phyloP scores from a whole-genome alignment of 345 rosid species.

The Acer campestre region DNA sequence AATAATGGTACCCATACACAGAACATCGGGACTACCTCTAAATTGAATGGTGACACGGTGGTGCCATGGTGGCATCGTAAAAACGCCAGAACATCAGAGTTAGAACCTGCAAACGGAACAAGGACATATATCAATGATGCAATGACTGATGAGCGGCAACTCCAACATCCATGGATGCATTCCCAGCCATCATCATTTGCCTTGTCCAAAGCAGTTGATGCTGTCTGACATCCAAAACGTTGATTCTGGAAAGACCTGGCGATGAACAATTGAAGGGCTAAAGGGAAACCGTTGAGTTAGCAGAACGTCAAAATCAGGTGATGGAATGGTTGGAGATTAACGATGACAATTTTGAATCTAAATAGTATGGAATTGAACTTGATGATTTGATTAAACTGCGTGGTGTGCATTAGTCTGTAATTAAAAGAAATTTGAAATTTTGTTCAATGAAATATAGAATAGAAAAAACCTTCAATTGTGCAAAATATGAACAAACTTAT shows the following conservation, averaged over 20 bases:
- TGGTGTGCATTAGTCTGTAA: neutral
- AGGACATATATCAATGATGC: neutral
- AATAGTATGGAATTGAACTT: neutral
- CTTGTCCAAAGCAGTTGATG: neutral
- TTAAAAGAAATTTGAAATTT: neutral
- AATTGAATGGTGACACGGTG: neutral
- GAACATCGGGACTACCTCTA: neutral
- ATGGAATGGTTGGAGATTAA: neutral
- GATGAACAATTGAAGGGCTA: neutral
- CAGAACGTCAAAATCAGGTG: neutral
- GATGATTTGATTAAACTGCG: neutral
- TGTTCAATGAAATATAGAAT: neutral
- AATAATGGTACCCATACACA: neutral
- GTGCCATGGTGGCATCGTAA: slow-evolving; percentile 21
- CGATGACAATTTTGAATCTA: neutral
- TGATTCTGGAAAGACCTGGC: neutral
- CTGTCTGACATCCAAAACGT: neutral
- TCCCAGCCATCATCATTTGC: neutral
- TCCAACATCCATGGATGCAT: slow-evolving; percentile 1
- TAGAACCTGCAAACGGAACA: neutral
- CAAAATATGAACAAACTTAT: neutral
- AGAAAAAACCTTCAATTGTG: neutral
- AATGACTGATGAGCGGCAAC: neutral
- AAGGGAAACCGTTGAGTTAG: neutral
- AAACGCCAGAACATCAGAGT: neutral